phyloP scores from a whole-genome alignment of 2,329 filamentous ascomycete genomes.

The Colletotrichum karsti region DNA sequence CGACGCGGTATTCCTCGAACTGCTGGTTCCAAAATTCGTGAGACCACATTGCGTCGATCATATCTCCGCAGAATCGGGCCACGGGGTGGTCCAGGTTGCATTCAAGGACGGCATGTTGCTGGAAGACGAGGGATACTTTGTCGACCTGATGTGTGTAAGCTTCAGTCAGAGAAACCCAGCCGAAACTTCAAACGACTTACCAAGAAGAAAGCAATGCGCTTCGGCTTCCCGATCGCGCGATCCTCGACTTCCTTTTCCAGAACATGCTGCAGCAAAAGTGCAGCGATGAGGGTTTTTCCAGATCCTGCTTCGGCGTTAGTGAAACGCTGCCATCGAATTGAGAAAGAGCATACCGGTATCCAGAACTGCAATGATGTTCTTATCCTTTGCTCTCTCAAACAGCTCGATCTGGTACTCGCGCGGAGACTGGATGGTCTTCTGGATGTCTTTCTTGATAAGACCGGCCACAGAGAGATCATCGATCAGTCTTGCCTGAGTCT shows the following conservation, averaged over 20 bases:
- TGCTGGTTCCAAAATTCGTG: conserved; percentile 60
- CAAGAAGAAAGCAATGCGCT: conserved; percentile 84
- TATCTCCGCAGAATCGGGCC: conserved; percentile 73
- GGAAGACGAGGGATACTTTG: conserved; percentile 88
- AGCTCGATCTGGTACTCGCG: conserved; percentile 93
- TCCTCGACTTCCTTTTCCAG: conserved; percentile 81
- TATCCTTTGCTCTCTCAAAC: conserved; percentile 84
- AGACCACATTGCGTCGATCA: conserved; percentile 51
- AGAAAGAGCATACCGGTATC: conserved; percentile 72
- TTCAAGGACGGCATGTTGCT: conserved; percentile 84
- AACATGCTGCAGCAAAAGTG: conserved; percentile 79
- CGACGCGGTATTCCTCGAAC: conserved; percentile 74
- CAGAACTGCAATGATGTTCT: conserved; percentile 92
- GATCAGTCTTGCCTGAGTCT: conserved; percentile 35
- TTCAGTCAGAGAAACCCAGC: neutral
- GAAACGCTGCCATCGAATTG: neutral
- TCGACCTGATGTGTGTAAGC: conserved; percentile 64
- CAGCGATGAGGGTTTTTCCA: conserved; percentile 96
- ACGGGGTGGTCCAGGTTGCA: conserved; percentile 83
- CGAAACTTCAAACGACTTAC: conserved; percentile 48
- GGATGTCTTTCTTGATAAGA: conserved; percentile 46
- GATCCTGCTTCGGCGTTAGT: conserved; percentile 67
- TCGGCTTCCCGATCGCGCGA: conserved; percentile 65
- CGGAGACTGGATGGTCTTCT: conserved; percentile 76
- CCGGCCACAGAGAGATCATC: conserved; percentile 41